These are phyloP conservation scores for Acacia pycnantha DNA, from an alignment of 331 rosid genomes.

Conservation along the genomic window DNA sequence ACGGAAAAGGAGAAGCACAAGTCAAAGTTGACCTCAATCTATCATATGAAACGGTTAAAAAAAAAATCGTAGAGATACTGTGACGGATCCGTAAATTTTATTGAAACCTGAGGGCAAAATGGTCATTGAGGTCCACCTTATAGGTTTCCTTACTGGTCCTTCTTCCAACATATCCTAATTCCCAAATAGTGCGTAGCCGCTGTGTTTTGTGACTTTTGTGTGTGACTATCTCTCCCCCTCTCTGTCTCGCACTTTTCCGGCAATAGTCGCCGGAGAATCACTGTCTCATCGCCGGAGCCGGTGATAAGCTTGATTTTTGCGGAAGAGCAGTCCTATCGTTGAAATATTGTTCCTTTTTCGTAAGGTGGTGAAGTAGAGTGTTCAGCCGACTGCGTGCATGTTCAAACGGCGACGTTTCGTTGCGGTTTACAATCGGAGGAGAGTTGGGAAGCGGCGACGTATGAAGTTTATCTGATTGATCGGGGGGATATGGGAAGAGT, in stretches of 20 bases:
- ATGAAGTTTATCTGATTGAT: conserved; percentile 51
- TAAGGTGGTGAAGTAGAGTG: conserved; percentile 15
- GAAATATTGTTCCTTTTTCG: not conserved
- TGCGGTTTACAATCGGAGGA: conserved; percentile 31
- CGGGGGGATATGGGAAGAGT: conserved; percentile 68
- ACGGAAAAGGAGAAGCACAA: conserved; percentile 15
- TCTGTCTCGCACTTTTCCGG: conserved; percentile 41
- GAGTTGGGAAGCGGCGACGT: conserved; percentile 46
- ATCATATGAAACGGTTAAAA: conserved; percentile 52
- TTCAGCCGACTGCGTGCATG: conserved; percentile 50
- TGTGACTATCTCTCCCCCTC: not conserved
- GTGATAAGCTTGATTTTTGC: not conserved
- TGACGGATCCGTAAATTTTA: conserved; percentile 39
- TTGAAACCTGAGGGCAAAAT: conserved; percentile 19
- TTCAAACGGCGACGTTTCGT: conserved; percentile 55
- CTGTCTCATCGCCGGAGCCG: conserved; percentile 21
- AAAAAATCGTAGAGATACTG: conserved; percentile 33
- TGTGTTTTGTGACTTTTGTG: not conserved
- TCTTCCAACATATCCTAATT: conserved; percentile 38
- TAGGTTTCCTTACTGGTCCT: conserved; percentile 49
- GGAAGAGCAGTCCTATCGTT: not conserved
- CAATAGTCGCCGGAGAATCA: conserved; percentile 32
- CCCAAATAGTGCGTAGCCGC: conserved; percentile 39
- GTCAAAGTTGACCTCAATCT: conserved; percentile 55
- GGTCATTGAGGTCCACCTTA: conserved; percentile 20